Base-by-base conservation (phyloP, 1,284 basidiomycete species). In the Sporisorium graminicola region DNA sequence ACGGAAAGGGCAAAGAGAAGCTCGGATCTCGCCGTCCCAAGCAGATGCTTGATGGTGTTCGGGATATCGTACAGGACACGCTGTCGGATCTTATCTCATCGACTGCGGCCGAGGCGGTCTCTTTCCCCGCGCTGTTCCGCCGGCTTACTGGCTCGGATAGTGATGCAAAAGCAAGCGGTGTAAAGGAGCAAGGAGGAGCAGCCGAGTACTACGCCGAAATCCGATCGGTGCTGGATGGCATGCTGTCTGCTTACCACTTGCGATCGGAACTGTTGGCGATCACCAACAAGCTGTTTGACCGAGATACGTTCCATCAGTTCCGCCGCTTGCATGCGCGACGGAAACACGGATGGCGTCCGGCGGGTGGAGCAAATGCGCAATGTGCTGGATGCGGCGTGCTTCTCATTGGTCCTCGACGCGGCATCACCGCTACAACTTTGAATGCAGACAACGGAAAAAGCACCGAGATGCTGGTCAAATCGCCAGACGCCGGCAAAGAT, bases 191-290 rank as follows among this genome's bases (percentile, higher is more conserved):
- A 18, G 58, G 56, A 4, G 68, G 61, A 13, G 57, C 43, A 22
- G 68, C 69, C 22, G 82, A 37, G 71, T 77, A 67, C 90, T 98
- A 98, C 85, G 91, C 92, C 35, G 95, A 98, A 86, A 96, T 98
- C 86, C 90, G 94, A 49, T 90, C 91, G 5, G 94, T 99, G 65
- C 88, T 99, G 24, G 92, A 91, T 0, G 92, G 94, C 31, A 99
- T 99, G 94, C 88, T 98, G 74, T 94, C 95, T 79, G 93, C 94
- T 2, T 98, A 98, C 87, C 91, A 92, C 24, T 91, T 92, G 6
- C 95, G 99, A 76, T 92, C 92, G 26, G 95, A 98, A 78, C 90
- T 96, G 88, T 88, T 99, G n/a, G 87, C 89, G 35, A 94, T 98
- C 82, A 93, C 94, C 16, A 93, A 93, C 78, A 91, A 92, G 69